phyloP scores from a whole-genome alignment of 306 rosid genomes.

The Trichosanthes truncata region DNA sequence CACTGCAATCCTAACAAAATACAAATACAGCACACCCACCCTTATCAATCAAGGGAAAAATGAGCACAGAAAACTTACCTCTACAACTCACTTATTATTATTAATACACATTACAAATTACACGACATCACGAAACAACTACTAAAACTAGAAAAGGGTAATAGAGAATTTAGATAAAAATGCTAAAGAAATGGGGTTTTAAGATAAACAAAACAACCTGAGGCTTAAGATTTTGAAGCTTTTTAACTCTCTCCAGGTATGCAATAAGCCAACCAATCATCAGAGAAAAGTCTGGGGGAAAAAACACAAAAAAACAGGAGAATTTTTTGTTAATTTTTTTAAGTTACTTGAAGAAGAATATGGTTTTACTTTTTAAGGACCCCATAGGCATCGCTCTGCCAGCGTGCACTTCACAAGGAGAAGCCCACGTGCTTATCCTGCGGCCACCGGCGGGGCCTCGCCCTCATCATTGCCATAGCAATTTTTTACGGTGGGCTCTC shows the following conservation, averaged over 20 bases:
- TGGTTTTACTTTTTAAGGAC: constrained; percentile 12
- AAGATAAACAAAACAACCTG: background rate
- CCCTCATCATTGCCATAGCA: constrained; percentile 56
- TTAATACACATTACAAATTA: background rate
- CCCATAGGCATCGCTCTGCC: constrained; percentile 28
- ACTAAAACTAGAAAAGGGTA: constrained; percentile 1
- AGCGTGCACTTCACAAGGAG: constrained; percentile 73
- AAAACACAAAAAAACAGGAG: constrained; percentile 5
- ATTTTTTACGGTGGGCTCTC: constrained; percentile 19
- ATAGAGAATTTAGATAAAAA: background rate
- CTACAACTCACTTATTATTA: background rate
- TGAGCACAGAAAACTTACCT: background rate
- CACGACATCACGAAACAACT: background rate
- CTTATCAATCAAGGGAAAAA: background rate
- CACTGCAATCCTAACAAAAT: constrained; percentile 38
- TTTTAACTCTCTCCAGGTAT: background rate
- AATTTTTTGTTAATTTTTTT: background rate
- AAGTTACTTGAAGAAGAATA: constrained; percentile 16
- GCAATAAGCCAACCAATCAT: constrained; percentile 1
- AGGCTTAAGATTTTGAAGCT: background rate
- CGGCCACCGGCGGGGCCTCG: constrained; percentile 45
- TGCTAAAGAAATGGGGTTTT: background rate
- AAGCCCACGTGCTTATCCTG: constrained; percentile 87
- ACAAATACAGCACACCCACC: constrained; percentile 19
- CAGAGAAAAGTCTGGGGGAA: background rate